These are phyloP conservation scores for Anthracocystis walkeri DNA, from an alignment of 1,284 basidiomycete genomes.

Conservation along the genomic window DNA sequence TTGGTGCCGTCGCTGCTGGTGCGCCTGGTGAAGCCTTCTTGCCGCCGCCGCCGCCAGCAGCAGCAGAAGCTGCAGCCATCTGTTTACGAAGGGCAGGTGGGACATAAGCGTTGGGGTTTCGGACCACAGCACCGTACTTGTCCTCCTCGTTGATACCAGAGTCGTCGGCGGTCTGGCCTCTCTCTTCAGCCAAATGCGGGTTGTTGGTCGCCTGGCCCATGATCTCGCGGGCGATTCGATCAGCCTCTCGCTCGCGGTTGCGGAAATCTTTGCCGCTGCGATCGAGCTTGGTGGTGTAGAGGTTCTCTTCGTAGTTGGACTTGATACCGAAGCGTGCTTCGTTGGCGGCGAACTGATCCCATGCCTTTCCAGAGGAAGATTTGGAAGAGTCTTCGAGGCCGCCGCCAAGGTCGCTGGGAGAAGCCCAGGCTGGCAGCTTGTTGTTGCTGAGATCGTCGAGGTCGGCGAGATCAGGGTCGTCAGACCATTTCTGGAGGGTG, in stretches of 20 bases:
- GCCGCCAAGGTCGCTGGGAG: constrained; percentile 13
- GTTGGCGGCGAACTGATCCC: constrained; percentile 98
- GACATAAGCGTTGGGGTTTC: constrained; percentile 88
- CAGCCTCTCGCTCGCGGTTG: constrained; percentile 88
- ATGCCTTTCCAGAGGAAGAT: constrained; percentile 70
- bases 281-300: constrained; percentile 95
- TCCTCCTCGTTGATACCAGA: constrained; percentile 88
- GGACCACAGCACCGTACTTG: constrained; percentile 94
- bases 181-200: constrained; percentile 89
- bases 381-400: constrained; percentile 20
- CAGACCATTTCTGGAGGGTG: constrained; percentile 59
- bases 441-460: constrained; percentile 35
- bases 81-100: constrained; percentile 81
- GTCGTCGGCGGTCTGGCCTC: constrained; percentile 79
- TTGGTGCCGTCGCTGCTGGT: constrained; percentile 17
- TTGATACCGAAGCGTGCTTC: constrained; percentile 92
- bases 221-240: constrained; percentile 90
- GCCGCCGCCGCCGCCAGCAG: constrained; percentile 13
- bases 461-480: constrained; percentile 53
- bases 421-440: constrained; percentile 44
- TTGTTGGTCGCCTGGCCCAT: constrained; percentile 76
- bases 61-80: constrained; percentile 55
- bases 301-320: constrained; percentile 90
- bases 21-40: constrained; percentile 50
- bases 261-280: constrained; percentile 85